Percentiles rank a stretch among this genome's conserved stretches.
These are phyloP conservation scores for Emmonsiellopsis sp. DNA, from an alignment of 2,329 filamentous ascomycete genomes.

Conservation along the genomic window DNA sequence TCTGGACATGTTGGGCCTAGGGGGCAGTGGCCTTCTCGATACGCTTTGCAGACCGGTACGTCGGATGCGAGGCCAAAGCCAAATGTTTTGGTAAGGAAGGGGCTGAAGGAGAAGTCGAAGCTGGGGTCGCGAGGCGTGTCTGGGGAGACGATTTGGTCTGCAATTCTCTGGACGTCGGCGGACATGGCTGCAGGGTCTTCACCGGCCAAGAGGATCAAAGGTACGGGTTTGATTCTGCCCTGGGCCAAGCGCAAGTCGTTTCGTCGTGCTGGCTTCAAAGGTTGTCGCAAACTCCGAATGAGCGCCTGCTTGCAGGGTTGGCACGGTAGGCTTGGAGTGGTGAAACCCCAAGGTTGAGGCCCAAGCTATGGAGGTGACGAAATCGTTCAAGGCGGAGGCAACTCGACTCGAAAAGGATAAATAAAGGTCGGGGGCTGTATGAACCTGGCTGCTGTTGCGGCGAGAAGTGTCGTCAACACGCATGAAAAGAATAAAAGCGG, in stretches of 20 bases:
- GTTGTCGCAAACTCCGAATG: background rate
- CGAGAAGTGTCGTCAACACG: too few species aligned
- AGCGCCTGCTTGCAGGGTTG: background rate
- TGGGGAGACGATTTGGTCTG: constrained; percentile 25
- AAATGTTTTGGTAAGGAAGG: constrained; percentile 74
- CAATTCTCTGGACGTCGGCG: constrained; percentile 23
- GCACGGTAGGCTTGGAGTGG: background rate
- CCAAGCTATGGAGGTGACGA: too few species aligned
- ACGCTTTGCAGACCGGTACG: constrained; percentile 76
- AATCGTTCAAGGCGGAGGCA: background rate
- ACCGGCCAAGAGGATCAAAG: background rate
- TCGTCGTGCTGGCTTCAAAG: background rate
- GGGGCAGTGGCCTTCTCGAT: constrained; percentile 76
- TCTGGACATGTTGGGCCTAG: constrained; percentile 77
- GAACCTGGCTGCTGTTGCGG: too few species aligned
- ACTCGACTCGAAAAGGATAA: too few species aligned
- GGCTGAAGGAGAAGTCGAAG: constrained; percentile 67
- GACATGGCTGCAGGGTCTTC: constrained; percentile 17
- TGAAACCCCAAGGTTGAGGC: background rate
- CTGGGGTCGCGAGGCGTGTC: constrained; percentile 26
- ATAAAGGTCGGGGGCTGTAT: too few species aligned
- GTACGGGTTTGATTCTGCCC: background rate
- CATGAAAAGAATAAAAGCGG: too few species aligned
- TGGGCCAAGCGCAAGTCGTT: background rate
- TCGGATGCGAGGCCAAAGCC: constrained; percentile 73